Conservation (phyloP, 192 early-diverging fungal species). For the Umbelopsis ramanniana region DNA sequence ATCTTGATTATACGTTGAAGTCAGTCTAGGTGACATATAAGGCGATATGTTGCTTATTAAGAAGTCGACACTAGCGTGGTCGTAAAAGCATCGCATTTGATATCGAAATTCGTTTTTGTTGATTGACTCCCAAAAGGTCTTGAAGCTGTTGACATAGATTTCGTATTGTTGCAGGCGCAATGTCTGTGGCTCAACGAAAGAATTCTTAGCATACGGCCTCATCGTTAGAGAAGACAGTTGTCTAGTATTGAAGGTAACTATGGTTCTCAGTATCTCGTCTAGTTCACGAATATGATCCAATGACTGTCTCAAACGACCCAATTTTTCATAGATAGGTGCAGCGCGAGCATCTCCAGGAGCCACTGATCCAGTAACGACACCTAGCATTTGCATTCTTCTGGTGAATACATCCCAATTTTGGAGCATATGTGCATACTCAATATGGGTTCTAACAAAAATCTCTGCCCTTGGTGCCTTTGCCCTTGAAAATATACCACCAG, state of each 20-base stretch:
- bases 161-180: neutral
- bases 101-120: conserved; percentile 6
- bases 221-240: conserved; percentile 4
- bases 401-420: conserved; percentile 39
- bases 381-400: conserved; percentile 35
- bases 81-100: conserved; percentile 34
- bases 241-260: conserved; percentile 28
- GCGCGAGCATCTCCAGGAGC: conserved; percentile 28
- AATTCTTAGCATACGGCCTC: neutral
- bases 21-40: conserved; percentile 33
- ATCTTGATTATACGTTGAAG: conserved; percentile 29
- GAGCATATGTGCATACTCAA: conserved; percentile 37
- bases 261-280: conserved; percentile 50
- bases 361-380: conserved; percentile 31
- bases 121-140: conserved; percentile 9
- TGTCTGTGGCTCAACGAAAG: neutral
- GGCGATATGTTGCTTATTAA: conserved; percentile 35
- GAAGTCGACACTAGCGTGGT: conserved; percentile 31
- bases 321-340: conserved; percentile 52
- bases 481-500: conserved; percentile 27
- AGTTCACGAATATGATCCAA: conserved; percentile 52
- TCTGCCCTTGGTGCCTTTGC: conserved; percentile 32
- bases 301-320: conserved; percentile 49
- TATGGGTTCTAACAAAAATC: conserved; percentile 33
- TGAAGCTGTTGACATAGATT: conserved; percentile 7